Base-by-base conservation (phyloP, 1,139 yeast genomes). In the Trichomonascaceae sp. region DNA sequence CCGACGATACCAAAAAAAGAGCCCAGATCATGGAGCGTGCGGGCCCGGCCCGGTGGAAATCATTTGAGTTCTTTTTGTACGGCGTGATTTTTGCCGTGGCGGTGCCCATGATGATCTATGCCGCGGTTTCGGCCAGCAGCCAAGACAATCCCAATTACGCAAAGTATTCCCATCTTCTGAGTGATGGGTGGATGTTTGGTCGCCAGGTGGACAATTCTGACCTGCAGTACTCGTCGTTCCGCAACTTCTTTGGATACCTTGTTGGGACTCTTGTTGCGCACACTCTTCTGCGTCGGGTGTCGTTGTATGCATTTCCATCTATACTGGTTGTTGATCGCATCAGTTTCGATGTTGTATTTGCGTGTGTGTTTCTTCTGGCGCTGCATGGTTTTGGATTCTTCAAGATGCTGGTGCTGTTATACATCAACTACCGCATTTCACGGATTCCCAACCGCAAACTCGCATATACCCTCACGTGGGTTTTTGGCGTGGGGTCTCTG, bases 111-210 rank as follows among this genome's bases (percentile, higher is more conserved):
- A 76, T 89, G 85, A 67, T 76, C 49, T 72, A 72, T 46, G 75
- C 93, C 0, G 94, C 89, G 2, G 69, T 79, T 69, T 77, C 72
- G 30, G 92, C 93, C 3, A 76, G 92, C 29, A 74, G 74, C 47
- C 32, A 76, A 38, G 61, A 72, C 4, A 84, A 81, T 49, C 75
- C 78, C n/a, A 85, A 85, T 50, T 89, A 77, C 50, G 67, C 69
- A 14, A 61, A 64, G 33, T 85, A 69, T 50, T 67, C 69, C 42
- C 69, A 73, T 35, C 59, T 76, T 30, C 62, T 89, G 79, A 87
- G 77, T 71, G 60, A 92, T 72, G 45, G 96, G 13, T 56, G 61
- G 59, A 41, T 56, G 35, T 44, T 48, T 35, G 60, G 59, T 11
- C 45, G 57, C 5, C 44, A 47, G 40, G 65, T 62, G 43, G 68